Percentiles rank a stretch among this genome's conserved stretches.
These are phyloP conservation scores for Apiospora pterosperma DNA, from an alignment of 2,329 filamentous ascomycete species.

Conservation along the genomic window DNA sequence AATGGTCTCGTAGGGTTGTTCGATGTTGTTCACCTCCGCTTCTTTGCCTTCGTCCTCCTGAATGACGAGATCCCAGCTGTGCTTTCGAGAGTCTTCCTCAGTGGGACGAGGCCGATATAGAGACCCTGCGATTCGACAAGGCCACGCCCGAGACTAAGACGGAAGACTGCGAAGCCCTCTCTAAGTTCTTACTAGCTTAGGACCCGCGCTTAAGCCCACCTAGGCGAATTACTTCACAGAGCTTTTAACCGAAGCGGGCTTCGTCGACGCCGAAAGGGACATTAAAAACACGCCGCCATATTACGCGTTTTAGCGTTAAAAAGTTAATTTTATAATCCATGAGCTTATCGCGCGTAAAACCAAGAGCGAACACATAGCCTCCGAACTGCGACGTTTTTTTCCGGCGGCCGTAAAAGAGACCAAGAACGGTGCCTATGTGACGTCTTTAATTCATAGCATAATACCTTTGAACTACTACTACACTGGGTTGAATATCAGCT, in stretches of 20 bases:
- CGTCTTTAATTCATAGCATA: no score
- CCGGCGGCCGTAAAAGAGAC: not conserved
- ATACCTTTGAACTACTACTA: no score
- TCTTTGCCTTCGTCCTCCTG: not conserved
- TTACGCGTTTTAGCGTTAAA: not conserved
- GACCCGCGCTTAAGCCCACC: slow-evolving; percentile 10
- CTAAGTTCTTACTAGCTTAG: slow-evolving; percentile 7
- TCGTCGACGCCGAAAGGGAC: not conserved
- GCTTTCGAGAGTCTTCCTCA: slow-evolving; percentile 12
- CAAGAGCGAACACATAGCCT: not conserved
- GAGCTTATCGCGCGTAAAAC: not conserved
- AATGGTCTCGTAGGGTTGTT: not conserved
- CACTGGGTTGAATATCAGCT: no score
- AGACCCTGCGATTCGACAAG: slow-evolving; percentile 10
- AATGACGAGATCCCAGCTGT: not conserved
- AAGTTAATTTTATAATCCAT: not conserved
- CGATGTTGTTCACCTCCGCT: not conserved
- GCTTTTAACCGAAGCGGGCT: no score
- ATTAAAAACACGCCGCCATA: not conserved
- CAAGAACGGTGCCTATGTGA: not conserved
- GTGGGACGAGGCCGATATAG: slow-evolving; percentile 14
- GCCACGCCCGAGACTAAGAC: slow-evolving; percentile 6
- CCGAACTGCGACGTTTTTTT: not conserved
- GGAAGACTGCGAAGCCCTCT: slow-evolving; percentile 3
- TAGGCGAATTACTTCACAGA: not conserved